phyloP scores from a whole-genome alignment of 2,329 filamentous ascomycete species.

The Hyphodiscus sp. region DNA sequence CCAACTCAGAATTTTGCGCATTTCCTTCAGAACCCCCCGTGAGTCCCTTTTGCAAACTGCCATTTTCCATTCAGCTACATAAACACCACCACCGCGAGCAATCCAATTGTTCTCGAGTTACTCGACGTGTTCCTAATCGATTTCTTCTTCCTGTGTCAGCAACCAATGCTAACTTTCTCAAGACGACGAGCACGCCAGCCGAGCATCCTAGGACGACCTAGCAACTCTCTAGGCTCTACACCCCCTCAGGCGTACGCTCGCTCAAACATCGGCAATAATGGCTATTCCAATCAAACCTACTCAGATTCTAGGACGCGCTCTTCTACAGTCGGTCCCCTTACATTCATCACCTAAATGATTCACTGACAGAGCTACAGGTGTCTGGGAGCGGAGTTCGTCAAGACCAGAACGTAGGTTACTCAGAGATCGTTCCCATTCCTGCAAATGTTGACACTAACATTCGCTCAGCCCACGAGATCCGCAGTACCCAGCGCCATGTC shows the following conservation, averaged over 20 bases:
- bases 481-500: background rate
- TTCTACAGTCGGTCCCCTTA: background rate
- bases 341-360: background rate
- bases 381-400: background rate
- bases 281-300: background rate
- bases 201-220: conserved; percentile 2
- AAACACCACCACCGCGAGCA: background rate
- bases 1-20: background rate
- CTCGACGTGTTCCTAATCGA: background rate
- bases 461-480: background rate
- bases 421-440: too few relatives aligned
- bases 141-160: background rate
- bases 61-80: background rate
- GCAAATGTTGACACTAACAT: background rate
- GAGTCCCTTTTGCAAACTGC: background rate
- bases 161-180: background rate
- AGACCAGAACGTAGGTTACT: background rate
- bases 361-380: background rate
- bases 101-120: background rate
- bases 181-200: conserved; percentile 9
- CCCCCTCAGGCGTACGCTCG: conserved; percentile 1
- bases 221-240: background rate
- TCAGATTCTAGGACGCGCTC: background rate
- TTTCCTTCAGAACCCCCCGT: background rate
- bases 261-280: background rate